phyloP scores from a whole-genome alignment of 2,329 filamentous ascomycete genomes.

The Microsporum audouinii region DNA sequence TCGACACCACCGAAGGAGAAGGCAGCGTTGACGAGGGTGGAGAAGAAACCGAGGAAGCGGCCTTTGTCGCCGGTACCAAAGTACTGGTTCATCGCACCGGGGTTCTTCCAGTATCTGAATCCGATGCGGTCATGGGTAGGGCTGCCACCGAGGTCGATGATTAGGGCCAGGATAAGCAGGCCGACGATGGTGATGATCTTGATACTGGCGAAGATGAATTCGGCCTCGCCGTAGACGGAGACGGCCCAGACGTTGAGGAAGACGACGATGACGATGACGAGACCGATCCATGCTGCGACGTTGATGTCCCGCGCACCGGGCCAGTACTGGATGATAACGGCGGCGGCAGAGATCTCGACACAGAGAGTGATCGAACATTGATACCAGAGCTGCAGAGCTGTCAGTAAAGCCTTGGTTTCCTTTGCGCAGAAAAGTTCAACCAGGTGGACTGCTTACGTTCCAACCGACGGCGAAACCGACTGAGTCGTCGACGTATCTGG shows the following conservation, averaged over 20 bases:
- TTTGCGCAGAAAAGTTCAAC: neutral
- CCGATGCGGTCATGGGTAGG: conserved; percentile 49
- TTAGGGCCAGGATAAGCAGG: conserved; percentile 37
- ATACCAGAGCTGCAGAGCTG: conserved; percentile 22
- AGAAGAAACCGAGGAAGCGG: conserved; percentile 51
- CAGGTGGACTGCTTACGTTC: conserved; percentile 48
- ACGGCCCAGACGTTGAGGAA: conserved; percentile 50
- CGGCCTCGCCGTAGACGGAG: conserved; percentile 39
- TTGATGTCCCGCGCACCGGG: conserved; percentile 27
- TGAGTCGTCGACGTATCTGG: conserved; percentile 36
- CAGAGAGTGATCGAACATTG: conserved; percentile 24
- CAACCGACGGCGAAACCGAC: conserved; percentile 39
- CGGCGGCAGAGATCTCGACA: conserved; percentile 52
- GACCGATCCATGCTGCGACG: conserved; percentile 35
- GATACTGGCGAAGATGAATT: conserved; percentile 42
- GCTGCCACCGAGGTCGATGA: conserved; percentile 53
- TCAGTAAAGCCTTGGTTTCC: too few species aligned
- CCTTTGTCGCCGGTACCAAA: conserved; percentile 48
- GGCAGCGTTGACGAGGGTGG: conserved; percentile 34
- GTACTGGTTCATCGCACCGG: conserved; percentile 56
- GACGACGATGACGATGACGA: conserved; percentile 48
- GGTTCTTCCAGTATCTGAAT: conserved; percentile 58
- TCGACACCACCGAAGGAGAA: conserved; percentile 35
- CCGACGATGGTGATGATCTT: conserved; percentile 41
- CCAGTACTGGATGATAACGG: conserved; percentile 54